These are phyloP conservation scores for Neurospora sp. DNA, from an alignment of 495 filamentous ascomycete genomes.

Conservation along the genomic window DNA sequence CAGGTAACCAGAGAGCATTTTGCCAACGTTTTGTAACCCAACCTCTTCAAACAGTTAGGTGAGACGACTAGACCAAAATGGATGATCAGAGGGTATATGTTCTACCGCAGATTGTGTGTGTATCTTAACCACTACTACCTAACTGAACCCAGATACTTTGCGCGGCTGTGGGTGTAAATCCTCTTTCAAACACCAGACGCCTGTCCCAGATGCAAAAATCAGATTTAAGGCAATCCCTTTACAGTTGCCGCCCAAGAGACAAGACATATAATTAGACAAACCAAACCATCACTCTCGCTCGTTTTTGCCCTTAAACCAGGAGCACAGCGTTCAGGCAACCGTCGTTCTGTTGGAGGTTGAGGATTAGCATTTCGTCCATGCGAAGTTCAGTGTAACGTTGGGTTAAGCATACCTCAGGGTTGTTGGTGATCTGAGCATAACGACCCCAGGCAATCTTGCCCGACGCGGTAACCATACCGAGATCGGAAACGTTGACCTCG, in stretches of 20 bases:
- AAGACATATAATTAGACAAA: neutral
- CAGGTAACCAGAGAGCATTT: neutral
- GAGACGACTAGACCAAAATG: neutral
- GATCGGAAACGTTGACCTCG: slow-evolving; percentile 90
- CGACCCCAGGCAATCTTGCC: slow-evolving; percentile 84
- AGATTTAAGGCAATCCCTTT: neutral
- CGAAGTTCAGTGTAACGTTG: neutral
- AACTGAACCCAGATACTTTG: slow-evolving; percentile 1
- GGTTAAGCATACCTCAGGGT: slow-evolving; percentile 43
- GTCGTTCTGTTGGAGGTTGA: slow-evolving; percentile 19
- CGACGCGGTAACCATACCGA: slow-evolving; percentile 83
- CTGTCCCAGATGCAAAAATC: slow-evolving; percentile 13
- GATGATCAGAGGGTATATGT: neutral
- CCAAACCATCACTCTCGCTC: neutral
- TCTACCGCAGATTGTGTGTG: neutral
- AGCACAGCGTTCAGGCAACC: slow-evolving; percentile 37
- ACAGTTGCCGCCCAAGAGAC: neutral
- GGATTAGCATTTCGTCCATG: neutral
- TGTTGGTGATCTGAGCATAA: slow-evolving; percentile 65
- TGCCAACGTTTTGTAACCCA: neutral
- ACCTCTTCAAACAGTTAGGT: neutral
- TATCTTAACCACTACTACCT: slow-evolving; percentile 1
- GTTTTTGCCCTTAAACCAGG: slow-evolving; percentile 21
- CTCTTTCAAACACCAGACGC: slow-evolving; percentile 20
- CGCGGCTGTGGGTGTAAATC: slow-evolving; percentile 1